A percentile compares a stretch with the other conserved stretches of the same genome.
These are phyloP conservation scores for Colletotrichum limetticola DNA, from an alignment of 2,329 filamentous ascomycete genomes.

Conservation along the genomic window DNA sequence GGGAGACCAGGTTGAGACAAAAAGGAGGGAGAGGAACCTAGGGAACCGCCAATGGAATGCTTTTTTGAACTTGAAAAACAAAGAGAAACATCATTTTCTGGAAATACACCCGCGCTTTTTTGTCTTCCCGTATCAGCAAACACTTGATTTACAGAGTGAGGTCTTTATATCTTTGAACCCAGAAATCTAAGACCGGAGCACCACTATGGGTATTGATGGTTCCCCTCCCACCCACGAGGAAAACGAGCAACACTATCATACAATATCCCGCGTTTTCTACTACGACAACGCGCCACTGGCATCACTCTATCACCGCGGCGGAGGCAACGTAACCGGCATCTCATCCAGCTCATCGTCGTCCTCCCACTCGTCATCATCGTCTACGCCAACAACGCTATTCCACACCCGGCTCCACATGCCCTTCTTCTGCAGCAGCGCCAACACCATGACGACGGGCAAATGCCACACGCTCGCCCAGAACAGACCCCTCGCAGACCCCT, in stretches of 20 bases:
- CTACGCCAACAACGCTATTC: conserved; percentile 70
- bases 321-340: conserved; percentile 40
- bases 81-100: neutral
- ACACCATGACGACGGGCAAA: conserved; percentile 86
- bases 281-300: neutral
- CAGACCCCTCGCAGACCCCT: conserved; percentile 82
- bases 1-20: conserved; percentile 7
- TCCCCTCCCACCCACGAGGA: neutral
- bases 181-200: neutral
- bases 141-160: neutral
- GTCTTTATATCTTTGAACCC: conserved; percentile 6
- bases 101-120: neutral
- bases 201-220: neutral
- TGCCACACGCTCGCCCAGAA: conserved; percentile 99
- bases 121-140: neutral
- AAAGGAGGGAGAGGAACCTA: neutral
- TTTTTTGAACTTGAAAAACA: neutral
- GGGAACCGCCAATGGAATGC: neutral
- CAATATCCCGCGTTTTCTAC: conserved; percentile 6
- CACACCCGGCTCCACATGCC: conserved; percentile 89
- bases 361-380: conserved; percentile 61
- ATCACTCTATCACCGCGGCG: conserved; percentile 8
- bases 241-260: conserved; percentile 28
- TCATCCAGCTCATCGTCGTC: conserved; percentile 66
- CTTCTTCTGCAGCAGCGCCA: conserved; percentile 93